These are phyloP conservation scores for Boletus fagicola DNA, from an alignment of 768 basidiomycete species.

Conservation along the genomic window DNA sequence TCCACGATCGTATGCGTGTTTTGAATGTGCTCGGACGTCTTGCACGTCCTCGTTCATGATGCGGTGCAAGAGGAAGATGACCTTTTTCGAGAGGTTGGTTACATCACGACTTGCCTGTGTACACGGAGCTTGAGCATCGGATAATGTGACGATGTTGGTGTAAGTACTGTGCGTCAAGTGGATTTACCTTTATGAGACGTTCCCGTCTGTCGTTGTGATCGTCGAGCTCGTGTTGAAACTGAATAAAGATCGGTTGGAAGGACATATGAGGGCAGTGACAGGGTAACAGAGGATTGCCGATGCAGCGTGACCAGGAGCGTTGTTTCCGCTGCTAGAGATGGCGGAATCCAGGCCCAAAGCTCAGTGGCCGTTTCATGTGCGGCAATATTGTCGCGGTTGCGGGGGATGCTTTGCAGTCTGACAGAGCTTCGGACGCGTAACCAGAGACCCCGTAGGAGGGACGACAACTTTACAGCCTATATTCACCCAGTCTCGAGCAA, in stretches of 20 bases:
- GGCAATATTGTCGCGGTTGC: conserved; percentile 59
- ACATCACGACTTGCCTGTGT: conserved; percentile 77
- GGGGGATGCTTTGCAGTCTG: conserved; percentile 4
- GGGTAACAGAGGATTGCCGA: not conserved
- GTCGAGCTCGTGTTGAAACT: conserved; percentile 73
- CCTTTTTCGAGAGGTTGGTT: conserved; percentile 88
- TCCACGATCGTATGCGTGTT: conserved; percentile 49
- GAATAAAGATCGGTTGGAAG: conserved; percentile 43
- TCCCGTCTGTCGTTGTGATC: conserved; percentile 86
- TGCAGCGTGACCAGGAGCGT: not conserved
- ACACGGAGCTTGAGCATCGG: conserved; percentile 4
- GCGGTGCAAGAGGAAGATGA: conserved; percentile 91
- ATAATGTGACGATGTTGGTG: not conserved
- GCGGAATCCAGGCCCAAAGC: conserved; percentile 54
- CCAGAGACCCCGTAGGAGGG: conserved; percentile 51
- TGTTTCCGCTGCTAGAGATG: conserved; percentile 31
- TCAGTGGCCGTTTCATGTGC: conserved; percentile 79
- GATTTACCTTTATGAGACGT: conserved; percentile 77
- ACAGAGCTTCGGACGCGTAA: conserved; percentile 40
- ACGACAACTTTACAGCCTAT: conserved; percentile 41
- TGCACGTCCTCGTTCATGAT: conserved; percentile 45
- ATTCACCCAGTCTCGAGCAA: too few species aligned
- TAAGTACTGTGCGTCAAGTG: conserved; percentile 5
- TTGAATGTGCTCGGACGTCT: conserved; percentile 29
- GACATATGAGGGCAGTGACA: conserved; percentile 8